Base-by-base conservation (phyloP, 2,329 filamentous ascomycete species). In the Cercospora sesami region DNA sequence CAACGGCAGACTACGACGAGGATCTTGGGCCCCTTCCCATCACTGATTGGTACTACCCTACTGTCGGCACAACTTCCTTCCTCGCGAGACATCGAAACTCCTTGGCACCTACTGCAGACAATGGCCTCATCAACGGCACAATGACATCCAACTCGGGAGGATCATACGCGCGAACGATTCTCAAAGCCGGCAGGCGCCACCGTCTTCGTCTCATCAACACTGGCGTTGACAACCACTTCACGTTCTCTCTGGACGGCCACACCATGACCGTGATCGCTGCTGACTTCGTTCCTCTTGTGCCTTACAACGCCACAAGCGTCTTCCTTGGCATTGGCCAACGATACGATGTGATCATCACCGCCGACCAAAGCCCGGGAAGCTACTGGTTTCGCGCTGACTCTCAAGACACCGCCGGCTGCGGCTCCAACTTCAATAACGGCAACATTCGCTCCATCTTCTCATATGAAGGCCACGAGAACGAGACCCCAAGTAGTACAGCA, bases 11-110 rank as follows among this genome's bases (percentile, higher is more conserved):
- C 72, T 90, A 89, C 72, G 88, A 91, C 68, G 81, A 85, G 60
- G 89, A 91, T 73, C 80, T 90, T 0, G 89, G 89, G 3, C 78
- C 83, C 10, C 72, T 90, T 1, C 81, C 88, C 28, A 74, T 90
- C 5, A 85, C 83, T 16, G 90, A 92, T 73, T 91, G 88, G 88
- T 69, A 76, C 69, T 78, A 77, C 64, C 71, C 68, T 23, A 73
- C 73, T 21, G 72, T 75, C 21, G 73, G 68, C 64, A 70, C 71
- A 3, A 71, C 73, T 3, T 70, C 74, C 75, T 57, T 72, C 73
- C 59, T 78, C 73, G 70, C 77, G 2, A 68, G 80, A 72, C 72
- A 74, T 48, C 58, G 45, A 9, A 71, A 71, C 26, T 77, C 75
- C 5, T 67, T 75, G 14, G 81, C 81, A 3, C 55, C 69, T 4